Percentiles rank a stretch among this genome's conserved stretches.
These are phyloP conservation scores for Clavispora fructus DNA, from an alignment of 805 yeast species.

Conservation along the genomic window DNA sequence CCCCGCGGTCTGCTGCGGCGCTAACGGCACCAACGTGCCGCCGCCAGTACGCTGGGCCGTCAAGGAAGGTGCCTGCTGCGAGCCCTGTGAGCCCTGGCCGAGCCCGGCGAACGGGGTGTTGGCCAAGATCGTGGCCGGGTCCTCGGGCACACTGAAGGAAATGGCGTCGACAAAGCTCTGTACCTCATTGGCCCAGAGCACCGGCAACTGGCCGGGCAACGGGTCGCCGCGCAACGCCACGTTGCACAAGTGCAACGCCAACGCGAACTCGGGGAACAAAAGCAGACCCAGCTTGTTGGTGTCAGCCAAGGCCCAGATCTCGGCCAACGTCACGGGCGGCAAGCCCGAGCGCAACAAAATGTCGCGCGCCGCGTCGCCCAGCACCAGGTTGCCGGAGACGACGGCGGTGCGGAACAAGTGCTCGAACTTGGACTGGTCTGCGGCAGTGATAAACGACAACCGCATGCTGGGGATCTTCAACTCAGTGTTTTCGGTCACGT, in stretches of 20 bases:
- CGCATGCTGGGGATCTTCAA: conserved; percentile 71
- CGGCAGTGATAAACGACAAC: conserved; percentile 75
- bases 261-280: conserved; percentile 89
- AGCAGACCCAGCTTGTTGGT: conserved; percentile 80
- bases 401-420: conserved; percentile 78
- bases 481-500: conserved; percentile 48
- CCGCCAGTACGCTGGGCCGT: conserved; percentile 43
- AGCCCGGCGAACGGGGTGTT: conserved; percentile 40
- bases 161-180: conserved; percentile 86
- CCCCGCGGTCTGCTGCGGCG: conserved; percentile 69
- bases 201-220: conserved; percentile 69
- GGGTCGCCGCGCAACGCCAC: conserved; percentile 71
- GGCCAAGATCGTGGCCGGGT: conserved; percentile 33
- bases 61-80: conserved; percentile 18
- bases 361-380: conserved; percentile 71
- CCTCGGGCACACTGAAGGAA: conserved; percentile 69
- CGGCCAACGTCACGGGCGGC: conserved; percentile 68
- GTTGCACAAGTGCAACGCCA: conserved; percentile 84
- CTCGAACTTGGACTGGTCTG: conserved; percentile 84
- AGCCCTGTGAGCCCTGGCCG: conserved; percentile 15
- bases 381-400: conserved; percentile 59
- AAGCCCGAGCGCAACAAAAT: conserved; percentile 77
- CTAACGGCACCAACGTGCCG: conserved; percentile 41
- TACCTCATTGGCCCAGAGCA: conserved; percentile 74
- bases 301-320: conserved; percentile 89